A percentile compares a stretch with the other conserved stretches of the same genome.
phyloP scores from a whole-genome alignment of 202 grass and related monocot species.

The Carex arenaria region DNA sequence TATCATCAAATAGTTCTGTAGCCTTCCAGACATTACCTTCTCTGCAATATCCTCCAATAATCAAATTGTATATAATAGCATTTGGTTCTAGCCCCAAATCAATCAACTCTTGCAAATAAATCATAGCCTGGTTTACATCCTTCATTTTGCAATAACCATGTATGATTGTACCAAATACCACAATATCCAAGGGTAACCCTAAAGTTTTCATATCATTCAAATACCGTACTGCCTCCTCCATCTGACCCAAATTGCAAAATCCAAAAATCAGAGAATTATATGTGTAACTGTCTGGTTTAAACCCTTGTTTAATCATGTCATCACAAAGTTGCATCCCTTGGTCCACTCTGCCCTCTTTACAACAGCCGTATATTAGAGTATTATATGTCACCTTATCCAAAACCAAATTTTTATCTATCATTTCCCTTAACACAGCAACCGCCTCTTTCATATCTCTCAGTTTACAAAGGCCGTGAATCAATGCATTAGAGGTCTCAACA shows the following conservation, averaged over 20 bases:
- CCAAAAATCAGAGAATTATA: constrained; percentile 61
- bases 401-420: constrained; percentile 44
- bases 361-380: constrained; percentile 66
- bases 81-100: constrained; percentile 67
- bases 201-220: constrained; percentile 62
- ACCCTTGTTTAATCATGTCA: constrained; percentile 69
- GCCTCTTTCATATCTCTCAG: constrained; percentile 49
- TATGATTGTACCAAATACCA: constrained; percentile 77
- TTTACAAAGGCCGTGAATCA: constrained; percentile 78
- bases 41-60: constrained; percentile 76
- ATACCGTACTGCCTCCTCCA: constrained; percentile 51
- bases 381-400: constrained; percentile 84
- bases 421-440: constrained; percentile 48
- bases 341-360: constrained; percentile 62
- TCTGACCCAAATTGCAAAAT: constrained; percentile 62
- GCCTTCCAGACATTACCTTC: constrained; percentile 69
- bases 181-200: constrained; percentile 60
- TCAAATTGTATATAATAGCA: constrained; percentile 64
- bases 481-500: constrained; percentile 67
- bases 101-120: constrained; percentile 48
- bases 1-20: constrained; percentile 51
- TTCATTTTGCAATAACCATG: constrained; percentile 78
- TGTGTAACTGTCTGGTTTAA: constrained; percentile 69
- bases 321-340: constrained; percentile 59
- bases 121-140: constrained; percentile 64